Percentiles rank a stretch among this genome's conserved stretches.
Conservation (phyloP, 2,329 filamentous ascomycete genomes). For the Fusarium beomiforme region DNA sequence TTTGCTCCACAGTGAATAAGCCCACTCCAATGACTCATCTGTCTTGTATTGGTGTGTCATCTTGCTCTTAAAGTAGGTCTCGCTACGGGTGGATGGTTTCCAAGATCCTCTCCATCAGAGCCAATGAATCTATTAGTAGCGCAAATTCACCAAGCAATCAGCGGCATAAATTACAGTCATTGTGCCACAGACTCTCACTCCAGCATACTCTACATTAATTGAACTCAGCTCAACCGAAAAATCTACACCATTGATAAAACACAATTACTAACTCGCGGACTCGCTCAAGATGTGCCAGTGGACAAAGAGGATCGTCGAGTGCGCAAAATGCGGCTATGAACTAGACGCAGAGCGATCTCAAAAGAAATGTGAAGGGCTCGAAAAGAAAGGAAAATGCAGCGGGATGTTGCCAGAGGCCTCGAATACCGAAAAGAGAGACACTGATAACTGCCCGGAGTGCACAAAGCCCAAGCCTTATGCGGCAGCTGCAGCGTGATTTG, state of each 20-base stretch:
- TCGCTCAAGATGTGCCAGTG: neutral
- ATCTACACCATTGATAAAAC: neutral
- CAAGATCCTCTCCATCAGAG: no score
- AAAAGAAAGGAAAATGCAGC: neutral
- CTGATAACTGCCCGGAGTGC: neutral
- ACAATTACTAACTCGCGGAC: no score
- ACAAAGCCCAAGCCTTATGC: neutral
- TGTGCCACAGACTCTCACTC: no score
- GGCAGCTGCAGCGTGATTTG: neutral
- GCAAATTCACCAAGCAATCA: no score
- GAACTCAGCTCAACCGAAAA: rapidly evolving
- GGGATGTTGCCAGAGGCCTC: neutral
- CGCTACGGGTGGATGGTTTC: no score
- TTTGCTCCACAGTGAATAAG: no score
- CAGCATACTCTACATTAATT: neutral
- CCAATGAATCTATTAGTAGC: no score
- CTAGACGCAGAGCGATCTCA: neutral
- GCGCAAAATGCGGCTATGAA: neutral
- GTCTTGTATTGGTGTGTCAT: no score
- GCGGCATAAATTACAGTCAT: no score
- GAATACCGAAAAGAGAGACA: neutral
- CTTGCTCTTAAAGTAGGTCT: no score
- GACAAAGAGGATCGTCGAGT: neutral
- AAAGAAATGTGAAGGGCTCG: neutral
- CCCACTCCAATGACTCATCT: no score